Evolutionary conservation across 306 rosid genomes (phyloP).

Genomic region (Lagenaria siceraria): DNA sequence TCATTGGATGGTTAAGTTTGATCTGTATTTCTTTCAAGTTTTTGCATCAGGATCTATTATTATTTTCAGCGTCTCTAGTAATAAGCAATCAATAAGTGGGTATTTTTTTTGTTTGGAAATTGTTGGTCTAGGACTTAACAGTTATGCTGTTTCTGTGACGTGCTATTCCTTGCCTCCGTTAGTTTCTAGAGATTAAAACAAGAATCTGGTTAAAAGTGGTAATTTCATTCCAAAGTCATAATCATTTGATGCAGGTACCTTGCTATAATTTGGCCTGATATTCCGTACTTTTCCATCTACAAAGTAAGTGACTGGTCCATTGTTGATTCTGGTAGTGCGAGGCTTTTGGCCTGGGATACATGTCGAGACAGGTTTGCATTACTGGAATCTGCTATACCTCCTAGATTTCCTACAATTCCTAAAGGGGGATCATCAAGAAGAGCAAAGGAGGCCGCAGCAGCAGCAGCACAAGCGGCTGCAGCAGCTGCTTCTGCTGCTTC

Average conservation of each 20-base stretch:
- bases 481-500: conserved; percentile 98
- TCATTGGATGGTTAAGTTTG: neutral
- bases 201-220: neutral
- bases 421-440: conserved; percentile 84
- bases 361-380: conserved; percentile 96
- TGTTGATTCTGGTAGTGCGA: conserved; percentile 98
- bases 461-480: conserved; percentile 95
- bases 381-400: conserved; percentile 70
- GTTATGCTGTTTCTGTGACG: neutral
- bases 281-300: conserved; percentile 93
- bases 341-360: conserved; percentile 97
- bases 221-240: neutral
- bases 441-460: conserved; percentile 92
- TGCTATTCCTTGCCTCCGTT: neutral
- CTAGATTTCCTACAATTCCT: conserved; percentile 70
- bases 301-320: conserved; percentile 95
- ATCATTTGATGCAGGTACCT: conserved; percentile 60
- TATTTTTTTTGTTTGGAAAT: neutral
- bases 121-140: neutral
- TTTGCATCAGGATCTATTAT: neutral
- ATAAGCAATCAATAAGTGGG: neutral
- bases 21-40: neutral
- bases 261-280: conserved; percentile 94
- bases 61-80: neutral
- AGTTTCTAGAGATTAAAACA: neutral